Evolutionary conservation across 2,329 filamentous ascomycete genomes (phyloP).

Genomic region (Fusarium piperis): DNA sequence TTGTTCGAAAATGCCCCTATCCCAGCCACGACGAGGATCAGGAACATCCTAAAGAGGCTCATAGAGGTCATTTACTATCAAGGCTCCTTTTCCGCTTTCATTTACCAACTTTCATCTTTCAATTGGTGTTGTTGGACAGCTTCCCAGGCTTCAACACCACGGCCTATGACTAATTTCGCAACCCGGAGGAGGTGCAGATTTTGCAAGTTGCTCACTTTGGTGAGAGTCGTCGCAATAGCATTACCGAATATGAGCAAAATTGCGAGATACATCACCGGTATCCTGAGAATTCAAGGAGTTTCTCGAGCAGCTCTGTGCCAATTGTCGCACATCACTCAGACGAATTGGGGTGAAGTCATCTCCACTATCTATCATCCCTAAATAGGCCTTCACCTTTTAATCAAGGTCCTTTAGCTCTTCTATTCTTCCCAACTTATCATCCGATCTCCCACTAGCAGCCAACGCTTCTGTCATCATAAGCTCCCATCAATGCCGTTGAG

Average conservation of each 20-base stretch:
- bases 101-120: not conserved
- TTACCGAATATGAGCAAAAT: not conserved
- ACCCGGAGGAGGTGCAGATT: not conserved
- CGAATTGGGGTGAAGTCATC: not conserved
- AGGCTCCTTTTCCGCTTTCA: too few species aligned
- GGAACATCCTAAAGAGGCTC: not conserved
- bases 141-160: not conserved
- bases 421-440: not conserved
- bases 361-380: not conserved
- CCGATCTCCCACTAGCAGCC: not conserved
- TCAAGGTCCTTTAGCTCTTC: accelerated
- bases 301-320: accelerated
- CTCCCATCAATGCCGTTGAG: not conserved
- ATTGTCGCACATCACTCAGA: not conserved
- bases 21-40: not conserved
- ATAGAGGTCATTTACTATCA: accelerated
- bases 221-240: not conserved
- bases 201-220: not conserved
- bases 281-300: not conserved
- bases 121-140: not conserved
- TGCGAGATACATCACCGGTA: not conserved
- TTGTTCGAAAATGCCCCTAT: not conserved
- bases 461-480: not conserved
- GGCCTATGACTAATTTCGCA: not conserved
- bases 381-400: not conserved